These are phyloP conservation scores for Podila horticola DNA, from an alignment of 192 early-diverging fungal genomes.

Conservation along the genomic window DNA sequence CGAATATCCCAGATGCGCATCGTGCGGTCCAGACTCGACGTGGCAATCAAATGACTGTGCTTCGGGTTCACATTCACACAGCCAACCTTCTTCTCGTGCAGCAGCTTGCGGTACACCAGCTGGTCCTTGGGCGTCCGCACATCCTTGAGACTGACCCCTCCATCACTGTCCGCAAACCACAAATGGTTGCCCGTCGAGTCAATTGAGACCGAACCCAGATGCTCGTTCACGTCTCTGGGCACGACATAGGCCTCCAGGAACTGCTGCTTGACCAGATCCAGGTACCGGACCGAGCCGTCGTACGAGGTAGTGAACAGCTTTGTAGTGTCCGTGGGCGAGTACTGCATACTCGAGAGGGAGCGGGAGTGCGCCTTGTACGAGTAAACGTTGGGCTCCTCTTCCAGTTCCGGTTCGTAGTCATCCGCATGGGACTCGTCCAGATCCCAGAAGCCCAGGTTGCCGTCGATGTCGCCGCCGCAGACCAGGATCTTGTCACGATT, in stretches of 20 bases:
- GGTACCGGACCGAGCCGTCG: slow-evolving; percentile 66
- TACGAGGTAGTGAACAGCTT: slow-evolving; percentile 66
- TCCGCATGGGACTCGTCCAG: slow-evolving; percentile 55
- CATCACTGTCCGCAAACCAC: slow-evolving; percentile 66
- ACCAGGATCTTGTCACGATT: slow-evolving; percentile 61
- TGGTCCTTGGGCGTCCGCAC: slow-evolving; percentile 53
- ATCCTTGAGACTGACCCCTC: slow-evolving; percentile 62
- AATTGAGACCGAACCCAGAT: slow-evolving; percentile 56
- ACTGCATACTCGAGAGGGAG: slow-evolving; percentile 61
- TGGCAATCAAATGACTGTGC: slow-evolving; percentile 56
- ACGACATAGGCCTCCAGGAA: slow-evolving; percentile 65
- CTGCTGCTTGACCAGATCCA: slow-evolving; percentile 65
- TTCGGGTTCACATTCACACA: slow-evolving; percentile 69
- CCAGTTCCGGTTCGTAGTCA: slow-evolving; percentile 45
- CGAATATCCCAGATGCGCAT: slow-evolving; percentile 72
- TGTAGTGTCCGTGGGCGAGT: slow-evolving; percentile 55
- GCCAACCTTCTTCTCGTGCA: slow-evolving; percentile 68
- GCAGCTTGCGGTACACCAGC: slow-evolving; percentile 36
- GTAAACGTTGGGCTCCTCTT: slow-evolving; percentile 61
- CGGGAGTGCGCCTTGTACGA: slow-evolving; percentile 62
- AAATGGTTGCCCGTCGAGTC: slow-evolving; percentile 53
- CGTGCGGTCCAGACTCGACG: slow-evolving; percentile 64
- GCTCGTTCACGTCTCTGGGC: slow-evolving; percentile 16
- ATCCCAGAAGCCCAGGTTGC: slow-evolving; percentile 70
- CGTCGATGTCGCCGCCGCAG: slow-evolving; percentile 58